Conservation (phyloP, 805 yeast species). For the Candida pseudofarinosa region DNA sequence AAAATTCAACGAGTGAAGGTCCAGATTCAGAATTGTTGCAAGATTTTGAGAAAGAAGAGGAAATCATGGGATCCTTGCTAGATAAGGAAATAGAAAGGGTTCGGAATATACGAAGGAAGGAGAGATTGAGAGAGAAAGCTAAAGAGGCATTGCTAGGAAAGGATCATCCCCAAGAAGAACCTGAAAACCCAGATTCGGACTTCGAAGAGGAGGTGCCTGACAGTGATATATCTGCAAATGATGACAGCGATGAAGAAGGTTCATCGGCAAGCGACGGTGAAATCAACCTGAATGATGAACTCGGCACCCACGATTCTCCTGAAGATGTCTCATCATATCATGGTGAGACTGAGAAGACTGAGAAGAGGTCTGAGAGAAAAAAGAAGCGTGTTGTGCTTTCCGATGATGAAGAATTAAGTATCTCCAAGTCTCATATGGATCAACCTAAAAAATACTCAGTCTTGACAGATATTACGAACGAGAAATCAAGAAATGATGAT, state of each 20-base stretch:
- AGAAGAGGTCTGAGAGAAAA: slow-evolving; percentile 3
- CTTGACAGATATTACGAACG: not conserved
- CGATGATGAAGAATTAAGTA: slow-evolving; percentile 15
- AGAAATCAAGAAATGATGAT: slow-evolving; percentile 18
- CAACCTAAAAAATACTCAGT: too few species aligned
- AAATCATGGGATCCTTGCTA: slow-evolving; percentile 40
- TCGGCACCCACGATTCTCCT: slow-evolving; percentile 5
- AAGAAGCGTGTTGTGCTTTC: slow-evolving; percentile 6
- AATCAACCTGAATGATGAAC: slow-evolving; percentile 11
- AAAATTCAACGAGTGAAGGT: slow-evolving; percentile 15
- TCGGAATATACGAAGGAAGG: slow-evolving; percentile 40
- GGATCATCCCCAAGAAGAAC: slow-evolving; percentile 10
- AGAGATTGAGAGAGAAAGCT: slow-evolving; percentile 36
- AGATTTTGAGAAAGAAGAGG: slow-evolving; percentile 41
- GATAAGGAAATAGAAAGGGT: slow-evolving; percentile 51
- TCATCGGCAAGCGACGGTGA: slow-evolving; percentile 13
- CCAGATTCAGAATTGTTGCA: slow-evolving; percentile 27
- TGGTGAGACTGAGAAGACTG: slow-evolving; percentile 3
- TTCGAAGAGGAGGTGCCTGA: slow-evolving; percentile 18
- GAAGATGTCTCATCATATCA: slow-evolving; percentile 7
- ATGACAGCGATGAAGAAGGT: slow-evolving; percentile 14
- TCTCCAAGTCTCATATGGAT: not conserved
- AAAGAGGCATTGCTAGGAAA: slow-evolving; percentile 26
- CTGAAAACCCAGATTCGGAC: slow-evolving; percentile 6
- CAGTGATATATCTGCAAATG: slow-evolving; percentile 22